A percentile compares a stretch with the other conserved stretches of the same genome.
Evolutionary conservation across 257 asterid genomes (phyloP).

Genomic region (Solanum tacnaense): DNA sequence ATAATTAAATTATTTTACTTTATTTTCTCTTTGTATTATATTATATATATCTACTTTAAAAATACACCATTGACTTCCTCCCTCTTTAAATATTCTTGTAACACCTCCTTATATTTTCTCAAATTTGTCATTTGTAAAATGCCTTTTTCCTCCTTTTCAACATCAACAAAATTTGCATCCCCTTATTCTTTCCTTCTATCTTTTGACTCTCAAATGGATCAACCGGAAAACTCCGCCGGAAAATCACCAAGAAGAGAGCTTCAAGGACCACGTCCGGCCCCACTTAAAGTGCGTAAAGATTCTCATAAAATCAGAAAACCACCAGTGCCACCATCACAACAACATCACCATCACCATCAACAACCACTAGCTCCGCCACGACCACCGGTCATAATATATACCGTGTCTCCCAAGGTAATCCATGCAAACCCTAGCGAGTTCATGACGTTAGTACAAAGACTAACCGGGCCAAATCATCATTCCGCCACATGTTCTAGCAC

Average conservation of each 20-base stretch:
- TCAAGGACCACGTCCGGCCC: slow-evolving; percentile 89
- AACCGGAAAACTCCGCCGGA: slow-evolving; percentile 27
- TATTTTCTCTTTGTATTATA: neutral
- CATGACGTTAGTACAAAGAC: slow-evolving; percentile 85
- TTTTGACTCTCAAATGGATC: slow-evolving; percentile 26
- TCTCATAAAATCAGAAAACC: slow-evolving; percentile 85
- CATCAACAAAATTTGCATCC: neutral
- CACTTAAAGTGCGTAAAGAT: slow-evolving; percentile 61
- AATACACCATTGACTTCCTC: slow-evolving; percentile 39
- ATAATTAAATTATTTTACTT: neutral
- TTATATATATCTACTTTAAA: neutral
- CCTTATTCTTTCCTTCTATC: neutral
- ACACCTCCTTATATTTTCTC: slow-evolving; percentile 1
- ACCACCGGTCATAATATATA: slow-evolving; percentile 84
- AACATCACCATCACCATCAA: neutral
- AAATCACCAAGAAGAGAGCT: slow-evolving; percentile 63
- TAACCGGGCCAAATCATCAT: slow-evolving; percentile 53
- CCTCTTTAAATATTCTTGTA: neutral
- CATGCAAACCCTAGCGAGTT: slow-evolving; percentile 97
- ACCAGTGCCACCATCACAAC: slow-evolving; percentile 41
- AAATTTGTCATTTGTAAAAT: neutral
- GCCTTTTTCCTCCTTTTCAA: slow-evolving; percentile 7
- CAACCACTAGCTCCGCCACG: slow-evolving; percentile 40
- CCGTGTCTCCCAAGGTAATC: slow-evolving; percentile 84
- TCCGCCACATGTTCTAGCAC: slow-evolving; percentile 12